Percentiles rank a stretch among this genome's conserved stretches.
These are phyloP conservation scores for Calonectria honghensis DNA, from an alignment of 2,329 filamentous ascomycete species.

Conservation along the genomic window DNA sequence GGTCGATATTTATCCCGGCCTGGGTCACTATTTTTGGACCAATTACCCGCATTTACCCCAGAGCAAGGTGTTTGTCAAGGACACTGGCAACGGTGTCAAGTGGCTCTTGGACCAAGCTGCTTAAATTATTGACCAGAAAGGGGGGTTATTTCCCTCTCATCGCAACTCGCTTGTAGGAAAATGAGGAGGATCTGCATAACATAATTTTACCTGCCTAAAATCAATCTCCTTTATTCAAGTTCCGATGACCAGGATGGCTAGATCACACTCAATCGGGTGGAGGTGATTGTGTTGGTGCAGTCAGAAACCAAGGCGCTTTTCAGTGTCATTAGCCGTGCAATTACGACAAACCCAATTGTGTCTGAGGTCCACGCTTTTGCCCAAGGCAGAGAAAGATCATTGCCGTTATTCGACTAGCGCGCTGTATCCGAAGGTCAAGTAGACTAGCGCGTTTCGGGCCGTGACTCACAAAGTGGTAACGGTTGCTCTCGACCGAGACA, in stretches of 20 bases:
- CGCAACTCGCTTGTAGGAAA: background rate
- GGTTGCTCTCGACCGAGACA: background rate
- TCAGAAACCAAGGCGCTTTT: background rate
- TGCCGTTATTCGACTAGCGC: background rate
- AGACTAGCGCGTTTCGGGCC: background rate
- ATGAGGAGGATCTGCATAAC: background rate
- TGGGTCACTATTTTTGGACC: constrained; percentile 23
- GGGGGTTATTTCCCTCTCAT: background rate
- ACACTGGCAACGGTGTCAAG: constrained; percentile 7
- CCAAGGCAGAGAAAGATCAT: background rate
- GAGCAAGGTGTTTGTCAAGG: constrained; percentile 13
- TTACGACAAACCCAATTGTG: background rate
- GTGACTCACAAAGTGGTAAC: background rate
- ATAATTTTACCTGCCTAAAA: background rate
- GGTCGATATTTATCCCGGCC: constrained; percentile 33
- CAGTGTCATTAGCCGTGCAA: background rate
- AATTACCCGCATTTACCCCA: constrained; percentile 2
- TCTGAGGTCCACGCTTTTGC: background rate
- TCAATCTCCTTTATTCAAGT: background rate
- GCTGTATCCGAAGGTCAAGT: too few species aligned
- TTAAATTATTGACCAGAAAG: background rate
- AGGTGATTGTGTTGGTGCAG: background rate
- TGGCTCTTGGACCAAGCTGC: constrained; percentile 11
- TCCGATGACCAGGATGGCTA: background rate
- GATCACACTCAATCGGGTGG: background rate